These are phyloP conservation scores for Annulohypoxylon stygium DNA, from an alignment of 495 filamentous ascomycete genomes.

Conservation along the genomic window DNA sequence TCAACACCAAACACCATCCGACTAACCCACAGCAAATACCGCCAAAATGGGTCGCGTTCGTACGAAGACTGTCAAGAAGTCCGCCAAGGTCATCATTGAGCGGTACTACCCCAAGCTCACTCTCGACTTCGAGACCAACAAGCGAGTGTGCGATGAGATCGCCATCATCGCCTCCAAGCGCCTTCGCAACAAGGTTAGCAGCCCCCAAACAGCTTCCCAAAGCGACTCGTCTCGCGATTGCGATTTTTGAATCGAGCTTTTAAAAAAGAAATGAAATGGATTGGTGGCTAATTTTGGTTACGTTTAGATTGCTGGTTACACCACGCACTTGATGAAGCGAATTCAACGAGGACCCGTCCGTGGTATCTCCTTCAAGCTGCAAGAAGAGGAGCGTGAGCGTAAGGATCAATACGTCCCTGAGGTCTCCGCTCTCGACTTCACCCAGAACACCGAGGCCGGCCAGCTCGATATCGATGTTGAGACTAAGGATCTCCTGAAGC, in stretches of 20 bases:
- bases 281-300: constrained; percentile 29
- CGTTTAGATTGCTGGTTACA: constrained; percentile 88
- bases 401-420: constrained; percentile 99
- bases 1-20: constrained; percentile 30
- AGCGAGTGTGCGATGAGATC: constrained; percentile 99
- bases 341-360: constrained; percentile 99
- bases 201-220: neutral
- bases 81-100: constrained; percentile 99
- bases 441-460: constrained; percentile 88
- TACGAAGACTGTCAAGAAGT: constrained; percentile 99
- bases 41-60: constrained; percentile 96
- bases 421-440: constrained; percentile 97
- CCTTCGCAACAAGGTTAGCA: constrained; percentile 92
- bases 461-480: constrained; percentile 94
- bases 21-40: constrained; percentile 60
- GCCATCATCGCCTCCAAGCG: constrained; percentile 99
- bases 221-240: neutral
- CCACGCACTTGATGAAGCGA: constrained; percentile 96
- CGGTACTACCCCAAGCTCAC: constrained; percentile 98
- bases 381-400: constrained; percentile 99
- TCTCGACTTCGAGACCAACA: constrained; percentile 99
- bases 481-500: constrained; percentile 98
- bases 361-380: constrained; percentile 99
- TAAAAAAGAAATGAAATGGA: neutral
- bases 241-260: neutral